A percentile compares a stretch with the other conserved stretches of the same genome.
These are phyloP conservation scores for Cadophora gregata DNA, from an alignment of 2,329 filamentous ascomycete genomes.

Conservation along the genomic window DNA sequence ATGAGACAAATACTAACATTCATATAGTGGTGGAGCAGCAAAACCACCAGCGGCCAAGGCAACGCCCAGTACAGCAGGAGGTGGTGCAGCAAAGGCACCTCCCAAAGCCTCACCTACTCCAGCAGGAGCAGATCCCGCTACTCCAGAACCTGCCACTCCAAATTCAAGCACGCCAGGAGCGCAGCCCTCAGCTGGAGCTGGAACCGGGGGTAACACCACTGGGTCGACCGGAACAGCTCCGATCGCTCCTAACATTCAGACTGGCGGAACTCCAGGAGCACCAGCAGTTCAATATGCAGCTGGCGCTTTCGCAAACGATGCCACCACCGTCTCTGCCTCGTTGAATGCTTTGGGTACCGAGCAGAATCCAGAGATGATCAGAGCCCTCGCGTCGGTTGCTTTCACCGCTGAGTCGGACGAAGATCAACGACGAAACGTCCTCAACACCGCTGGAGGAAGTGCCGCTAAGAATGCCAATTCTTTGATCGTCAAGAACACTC, in stretches of 20 bases:
- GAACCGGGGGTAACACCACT: conserved; percentile 10
- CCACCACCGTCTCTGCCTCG: conserved; percentile 37
- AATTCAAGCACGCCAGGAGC: neutral
- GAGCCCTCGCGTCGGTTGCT: conserved; percentile 33
- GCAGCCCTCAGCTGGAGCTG: neutral
- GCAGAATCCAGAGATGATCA: conserved; percentile 29
- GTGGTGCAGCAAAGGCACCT: neutral
- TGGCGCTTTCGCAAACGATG: conserved; percentile 37
- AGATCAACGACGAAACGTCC: conserved; percentile 35
- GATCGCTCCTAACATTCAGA: neutral
- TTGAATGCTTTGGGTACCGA: conserved; percentile 32
- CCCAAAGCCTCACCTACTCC: neutral
- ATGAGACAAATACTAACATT: neutral
- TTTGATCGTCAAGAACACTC: conserved; percentile 40
- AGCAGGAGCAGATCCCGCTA: neutral
- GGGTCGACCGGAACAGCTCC: conserved; percentile 3
- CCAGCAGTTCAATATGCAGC: conserved; percentile 32
- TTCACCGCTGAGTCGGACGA: conserved; percentile 39
- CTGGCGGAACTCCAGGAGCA: conserved; percentile 6
- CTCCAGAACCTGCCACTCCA: neutral
- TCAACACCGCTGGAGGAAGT: conserved; percentile 34
- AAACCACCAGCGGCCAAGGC: neutral
- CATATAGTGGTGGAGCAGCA: neutral
- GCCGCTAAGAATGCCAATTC: conserved; percentile 32
- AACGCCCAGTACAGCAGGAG: neutral